Conservation (phyloP, 139 green algal species). For the Picochlorum sp. region DNA sequence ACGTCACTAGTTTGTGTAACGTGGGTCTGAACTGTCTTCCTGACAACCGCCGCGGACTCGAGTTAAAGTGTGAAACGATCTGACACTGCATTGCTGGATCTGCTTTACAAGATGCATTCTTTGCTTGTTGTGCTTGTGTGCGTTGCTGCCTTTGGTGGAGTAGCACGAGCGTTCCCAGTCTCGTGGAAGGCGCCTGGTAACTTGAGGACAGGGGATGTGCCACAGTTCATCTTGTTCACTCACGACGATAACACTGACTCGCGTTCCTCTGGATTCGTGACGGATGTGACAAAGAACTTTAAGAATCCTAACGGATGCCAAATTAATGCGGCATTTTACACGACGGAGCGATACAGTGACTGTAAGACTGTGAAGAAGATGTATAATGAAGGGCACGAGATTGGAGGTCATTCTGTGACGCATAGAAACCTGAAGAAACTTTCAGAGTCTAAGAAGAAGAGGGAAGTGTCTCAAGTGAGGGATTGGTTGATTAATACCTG, state of each 20-base stretch:
- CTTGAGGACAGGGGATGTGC: constrained; percentile 1
- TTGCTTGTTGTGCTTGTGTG: background rate
- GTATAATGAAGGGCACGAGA: constrained; percentile 17
- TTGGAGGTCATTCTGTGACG: constrained; percentile 17
- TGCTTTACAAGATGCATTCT: background rate
- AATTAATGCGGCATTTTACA: constrained; percentile 17
- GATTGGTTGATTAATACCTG: constrained; percentile 8
- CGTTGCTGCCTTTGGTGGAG: background rate
- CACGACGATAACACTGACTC: constrained; percentile 11
- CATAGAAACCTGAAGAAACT: constrained; percentile 3
- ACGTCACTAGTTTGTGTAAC: too few species aligned
- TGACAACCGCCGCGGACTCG: too few species aligned
- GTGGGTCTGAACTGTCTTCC: too few species aligned
- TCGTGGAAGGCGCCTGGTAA: constrained; percentile 7
- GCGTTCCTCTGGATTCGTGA: background rate
- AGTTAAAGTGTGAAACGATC: too few species aligned
- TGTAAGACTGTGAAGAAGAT: constrained; percentile 3
- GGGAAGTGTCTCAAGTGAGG: background rate
- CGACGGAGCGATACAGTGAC: background rate
- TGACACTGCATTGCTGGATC: too few species aligned
- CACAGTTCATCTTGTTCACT: constrained; percentile 11
- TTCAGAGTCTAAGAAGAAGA: background rate
- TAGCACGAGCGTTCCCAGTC: background rate
- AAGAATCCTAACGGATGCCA: constrained; percentile 10
- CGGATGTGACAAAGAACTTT: constrained; percentile 1